Base-by-base conservation (phyloP, 2,329 filamentous ascomycete species). In the Aspergillus uvarum region DNA sequence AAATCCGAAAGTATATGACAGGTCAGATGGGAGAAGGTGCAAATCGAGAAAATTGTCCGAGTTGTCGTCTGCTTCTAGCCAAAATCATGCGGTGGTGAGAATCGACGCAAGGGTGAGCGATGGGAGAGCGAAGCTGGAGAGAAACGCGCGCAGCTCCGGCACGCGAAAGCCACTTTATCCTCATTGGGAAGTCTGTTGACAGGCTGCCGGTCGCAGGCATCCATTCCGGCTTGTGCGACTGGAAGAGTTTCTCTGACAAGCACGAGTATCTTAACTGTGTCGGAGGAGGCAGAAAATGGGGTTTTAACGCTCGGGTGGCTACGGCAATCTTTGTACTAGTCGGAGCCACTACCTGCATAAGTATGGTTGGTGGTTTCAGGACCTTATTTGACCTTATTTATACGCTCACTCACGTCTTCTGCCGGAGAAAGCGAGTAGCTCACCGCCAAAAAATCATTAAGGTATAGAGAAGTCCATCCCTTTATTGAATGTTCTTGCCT, bases 161-260 rank as follows among this genome's bases (percentile, higher is more conserved):
- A 72, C 69, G 70, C 70, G 71, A 68, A 62, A 68, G 67, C 68
- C 72, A 75, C 73, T 75, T 74, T 75, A 74, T 72, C 72, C 72
- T 68, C 48, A 71, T 74, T 64, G 56, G 69, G 71, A 62, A 74
- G 63, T 73, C 48, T 72, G 71, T 73, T 72, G 68, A 68, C 55
- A 26, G 53, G 53, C 42, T 48, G 53, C 54, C 51, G 54, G 51
- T 50, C 58, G 57, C 57, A 59, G 50, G 47, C 35, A 24, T 52
- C 38, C 38, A 44, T 44, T 29, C 35, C 38, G 19, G 8, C 49
- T 42, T 32, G 8, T 29, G 22, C 26, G 55, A 26, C 5, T 26
- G 24, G 14, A 29, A 29, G 26, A 29, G 7, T 29, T 8, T 29
- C 26, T 29, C 8, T 29, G 26, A 29, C 26, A 8, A 29, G 26